A percentile compares a stretch with the other conserved stretches of the same genome.
Evolutionary conservation across 768 basidiomycete species (phyloP).

Genomic region (Russula foetens): DNA sequence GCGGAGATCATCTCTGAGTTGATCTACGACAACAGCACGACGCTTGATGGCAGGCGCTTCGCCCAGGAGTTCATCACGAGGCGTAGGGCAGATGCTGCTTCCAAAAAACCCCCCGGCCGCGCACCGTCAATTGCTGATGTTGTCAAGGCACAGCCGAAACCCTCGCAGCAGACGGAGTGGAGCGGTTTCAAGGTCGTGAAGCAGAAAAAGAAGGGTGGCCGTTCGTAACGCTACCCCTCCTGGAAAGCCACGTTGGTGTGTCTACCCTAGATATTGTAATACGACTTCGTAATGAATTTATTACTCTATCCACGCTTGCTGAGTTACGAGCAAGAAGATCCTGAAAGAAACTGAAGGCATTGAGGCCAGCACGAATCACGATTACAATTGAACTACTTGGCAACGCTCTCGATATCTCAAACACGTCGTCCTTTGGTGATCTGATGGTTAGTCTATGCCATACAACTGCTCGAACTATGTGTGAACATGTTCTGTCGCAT

Average conservation of each 20-base stretch:
- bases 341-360: no score
- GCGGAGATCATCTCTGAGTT: slow-evolving; percentile 91
- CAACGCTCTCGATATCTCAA: no score
- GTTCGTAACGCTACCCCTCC: slow-evolving; percentile 31
- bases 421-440: no score
- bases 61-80: slow-evolving; percentile 85
- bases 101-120: slow-evolving; percentile 44
- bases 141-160: slow-evolving; percentile 81
- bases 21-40: slow-evolving; percentile 92
- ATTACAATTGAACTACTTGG: no score
- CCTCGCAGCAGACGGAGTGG: slow-evolving; percentile 66
- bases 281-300: slow-evolving; percentile 5
- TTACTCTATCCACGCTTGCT: not conserved
- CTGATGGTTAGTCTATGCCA: no score
- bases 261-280: not conserved
- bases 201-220: slow-evolving; percentile 85
- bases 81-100: slow-evolving; percentile 72
- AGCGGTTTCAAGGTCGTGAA: slow-evolving; percentile 88
- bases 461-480: no score
- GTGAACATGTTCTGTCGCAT: no score
- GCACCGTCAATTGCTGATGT: slow-evolving; percentile 78
- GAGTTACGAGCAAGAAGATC: not conserved
- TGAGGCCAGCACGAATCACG: no score
- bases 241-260: not conserved
- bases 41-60: slow-evolving; percentile 90